Evolutionary conservation across 768 basidiomycete genomes (phyloP).

Genomic region (Russula griseocarnosa): DNA sequence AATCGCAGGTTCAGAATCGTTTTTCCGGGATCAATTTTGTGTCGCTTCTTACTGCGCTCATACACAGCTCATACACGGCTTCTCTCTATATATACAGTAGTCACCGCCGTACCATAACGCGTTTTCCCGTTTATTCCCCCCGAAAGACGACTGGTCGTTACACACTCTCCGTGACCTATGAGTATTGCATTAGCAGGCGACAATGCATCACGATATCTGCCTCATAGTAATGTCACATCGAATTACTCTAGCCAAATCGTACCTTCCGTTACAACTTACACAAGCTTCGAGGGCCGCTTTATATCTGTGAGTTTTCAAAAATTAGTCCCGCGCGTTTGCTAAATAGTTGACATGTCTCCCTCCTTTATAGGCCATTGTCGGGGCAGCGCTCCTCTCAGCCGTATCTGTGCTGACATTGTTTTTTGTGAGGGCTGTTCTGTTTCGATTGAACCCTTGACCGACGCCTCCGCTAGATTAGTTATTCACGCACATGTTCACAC

Average conservation of each 20-base stretch:
- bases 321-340: not conserved
- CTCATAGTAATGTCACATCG: not conserved
- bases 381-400: conserved; percentile 32
- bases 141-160: conserved; percentile 10
- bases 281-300: conserved; percentile 7
- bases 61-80: not conserved
- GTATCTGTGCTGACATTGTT: conserved; percentile 31
- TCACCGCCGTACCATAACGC: no score
- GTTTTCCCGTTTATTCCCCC: not conserved
- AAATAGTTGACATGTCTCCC: not conserved
- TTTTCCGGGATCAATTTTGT: not conserved
- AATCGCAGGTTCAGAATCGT: no score
- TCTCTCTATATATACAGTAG: not conserved
- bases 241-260: not conserved
- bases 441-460: not conserved
- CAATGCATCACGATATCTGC: not conserved
- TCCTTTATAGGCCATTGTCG: conserved; percentile 30
- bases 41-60: no score
- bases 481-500: conserved; percentile 23
- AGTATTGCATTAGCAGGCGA: not conserved
- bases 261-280: not conserved
- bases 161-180: not conserved
- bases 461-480: conserved; percentile 26
- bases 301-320: conserved; percentile 17
- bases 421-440: conserved; percentile 23